A percentile compares a stretch with the other conserved stretches of the same genome.
These are phyloP conservation scores for Hypoxylon trugodes DNA, from an alignment of 495 filamentous ascomycete genomes.

Conservation along the genomic window DNA sequence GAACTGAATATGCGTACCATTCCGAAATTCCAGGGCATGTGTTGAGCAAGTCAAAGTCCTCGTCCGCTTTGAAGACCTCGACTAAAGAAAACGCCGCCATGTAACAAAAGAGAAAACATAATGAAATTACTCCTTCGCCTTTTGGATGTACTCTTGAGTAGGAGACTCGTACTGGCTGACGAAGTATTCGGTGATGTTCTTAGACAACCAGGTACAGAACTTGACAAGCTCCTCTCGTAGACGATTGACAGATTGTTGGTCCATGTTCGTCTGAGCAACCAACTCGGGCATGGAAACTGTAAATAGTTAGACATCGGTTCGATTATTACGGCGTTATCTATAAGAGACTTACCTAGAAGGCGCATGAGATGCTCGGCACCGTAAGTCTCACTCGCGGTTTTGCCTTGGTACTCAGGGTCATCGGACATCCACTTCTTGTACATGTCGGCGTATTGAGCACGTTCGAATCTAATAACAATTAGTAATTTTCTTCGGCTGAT, in stretches of 20 bases:
- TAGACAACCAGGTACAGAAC: slow-evolving; percentile 81
- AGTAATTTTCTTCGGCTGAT: background rate
- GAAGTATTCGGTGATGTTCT: slow-evolving; percentile 78
- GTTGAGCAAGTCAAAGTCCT: no score
- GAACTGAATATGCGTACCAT: no score
- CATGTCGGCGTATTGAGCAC: slow-evolving; percentile 80
- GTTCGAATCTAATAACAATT: slow-evolving; percentile 70
- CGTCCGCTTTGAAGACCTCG: no score
- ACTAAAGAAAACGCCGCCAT: no score
- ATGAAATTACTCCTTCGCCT: slow-evolving; percentile 51
- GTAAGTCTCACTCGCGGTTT: slow-evolving; percentile 79
- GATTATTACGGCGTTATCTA: no score
- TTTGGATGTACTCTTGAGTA: slow-evolving; percentile 58
- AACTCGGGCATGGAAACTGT: slow-evolving; percentile 91
- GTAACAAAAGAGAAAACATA: no score
- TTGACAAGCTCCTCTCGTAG: slow-evolving; percentile 86
- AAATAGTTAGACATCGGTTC: slow-evolving; percentile 29
- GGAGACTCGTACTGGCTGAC: slow-evolving; percentile 75
- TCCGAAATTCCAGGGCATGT: no score
- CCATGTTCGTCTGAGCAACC: slow-evolving; percentile 97
- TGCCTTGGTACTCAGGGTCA: slow-evolving; percentile 67
- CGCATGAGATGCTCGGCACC: slow-evolving; percentile 90
- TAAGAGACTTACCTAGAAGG: slow-evolving; percentile 74
- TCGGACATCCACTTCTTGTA: slow-evolving; percentile 66
- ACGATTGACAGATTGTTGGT: slow-evolving; percentile 83